These are phyloP conservation scores for Casuarina equisetifolia DNA, from an alignment of 306 rosid species.

Conservation along the genomic window DNA sequence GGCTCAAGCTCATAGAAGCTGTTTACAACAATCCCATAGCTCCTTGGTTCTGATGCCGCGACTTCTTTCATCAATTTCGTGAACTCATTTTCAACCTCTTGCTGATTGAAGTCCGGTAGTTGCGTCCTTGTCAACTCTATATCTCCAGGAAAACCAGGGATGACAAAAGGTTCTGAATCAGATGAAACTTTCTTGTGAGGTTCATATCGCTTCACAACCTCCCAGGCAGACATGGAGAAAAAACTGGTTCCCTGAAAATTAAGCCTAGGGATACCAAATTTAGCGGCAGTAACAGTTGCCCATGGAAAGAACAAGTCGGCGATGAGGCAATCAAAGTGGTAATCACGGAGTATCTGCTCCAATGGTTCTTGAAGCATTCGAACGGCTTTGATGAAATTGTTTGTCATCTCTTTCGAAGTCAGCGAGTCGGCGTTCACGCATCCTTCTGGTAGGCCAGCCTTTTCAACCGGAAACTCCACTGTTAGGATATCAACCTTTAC, in stretches of 20 bases:
- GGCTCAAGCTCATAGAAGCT: constrained; percentile 58
- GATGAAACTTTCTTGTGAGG: constrained; percentile 42
- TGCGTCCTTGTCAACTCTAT: constrained; percentile 33
- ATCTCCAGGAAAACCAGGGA: constrained; percentile 43
- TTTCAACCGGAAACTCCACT: constrained; percentile 18
- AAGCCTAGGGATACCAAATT: constrained; percentile 36
- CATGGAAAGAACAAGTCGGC: constrained; percentile 31
- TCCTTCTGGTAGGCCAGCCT: constrained; percentile 42
- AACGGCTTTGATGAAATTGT: constrained; percentile 18
- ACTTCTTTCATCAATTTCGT: neutral
- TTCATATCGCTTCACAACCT: constrained; percentile 1
- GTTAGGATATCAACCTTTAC: neutral
- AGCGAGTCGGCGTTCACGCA: constrained; percentile 22
- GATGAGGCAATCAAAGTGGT: constrained; percentile 22
- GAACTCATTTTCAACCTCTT: neutral
- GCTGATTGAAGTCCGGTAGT: neutral
- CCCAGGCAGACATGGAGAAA: constrained; percentile 27
- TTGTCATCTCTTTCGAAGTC: constrained; percentile 11
- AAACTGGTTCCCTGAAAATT: constrained; percentile 31
- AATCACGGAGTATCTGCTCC: constrained; percentile 12
- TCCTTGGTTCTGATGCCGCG: constrained; percentile 24
- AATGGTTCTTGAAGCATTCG: constrained; percentile 28
- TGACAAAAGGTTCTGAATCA: constrained; percentile 34
- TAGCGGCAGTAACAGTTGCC: constrained; percentile 24
- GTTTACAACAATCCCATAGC: constrained; percentile 52